These are phyloP conservation scores for Smallanthus sonchifolius DNA, from an alignment of 129 eudicot genomes.

Conservation along the genomic window DNA sequence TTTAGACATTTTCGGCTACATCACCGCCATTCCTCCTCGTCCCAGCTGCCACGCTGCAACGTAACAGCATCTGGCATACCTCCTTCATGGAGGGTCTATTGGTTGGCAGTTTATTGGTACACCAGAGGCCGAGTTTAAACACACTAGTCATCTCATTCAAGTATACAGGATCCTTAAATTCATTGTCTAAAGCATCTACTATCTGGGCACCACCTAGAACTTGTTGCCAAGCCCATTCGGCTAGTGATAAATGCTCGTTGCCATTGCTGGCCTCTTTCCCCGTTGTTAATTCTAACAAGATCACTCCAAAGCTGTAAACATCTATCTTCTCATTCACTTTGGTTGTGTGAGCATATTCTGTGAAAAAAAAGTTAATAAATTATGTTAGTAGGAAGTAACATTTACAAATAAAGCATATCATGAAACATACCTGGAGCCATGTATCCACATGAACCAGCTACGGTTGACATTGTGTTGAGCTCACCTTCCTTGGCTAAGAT, in stretches of 20 bases:
- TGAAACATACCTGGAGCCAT: constrained; percentile 62
- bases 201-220: constrained; percentile 35
- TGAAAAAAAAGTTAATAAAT: not conserved
- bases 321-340: constrained; percentile 76
- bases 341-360: constrained; percentile 65
- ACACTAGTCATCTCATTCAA: constrained; percentile 52
- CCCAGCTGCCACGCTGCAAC: constrained; percentile 14
- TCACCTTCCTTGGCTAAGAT: constrained; percentile 47
- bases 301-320: constrained; percentile 80
- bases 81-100: constrained; percentile 78
- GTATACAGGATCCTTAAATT: constrained; percentile 42
- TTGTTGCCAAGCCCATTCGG: constrained; percentile 66
- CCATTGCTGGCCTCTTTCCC: constrained; percentile 71
- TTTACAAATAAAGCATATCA: not conserved
- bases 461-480: constrained; percentile 50
- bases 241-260: constrained; percentile 50
- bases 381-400: not conserved
- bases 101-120: constrained; percentile 55
- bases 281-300: constrained; percentile 72
- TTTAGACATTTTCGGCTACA: constrained; percentile 31
- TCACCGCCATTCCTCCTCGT: constrained; percentile 14
- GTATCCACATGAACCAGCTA: constrained; percentile 84
- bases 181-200: constrained; percentile 46
- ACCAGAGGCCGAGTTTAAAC: constrained; percentile 61
- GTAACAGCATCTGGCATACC: constrained; percentile 48